Evolutionary conservation across 345 rosid genomes (phyloP).

Genomic region (Garcia nutans): DNA sequence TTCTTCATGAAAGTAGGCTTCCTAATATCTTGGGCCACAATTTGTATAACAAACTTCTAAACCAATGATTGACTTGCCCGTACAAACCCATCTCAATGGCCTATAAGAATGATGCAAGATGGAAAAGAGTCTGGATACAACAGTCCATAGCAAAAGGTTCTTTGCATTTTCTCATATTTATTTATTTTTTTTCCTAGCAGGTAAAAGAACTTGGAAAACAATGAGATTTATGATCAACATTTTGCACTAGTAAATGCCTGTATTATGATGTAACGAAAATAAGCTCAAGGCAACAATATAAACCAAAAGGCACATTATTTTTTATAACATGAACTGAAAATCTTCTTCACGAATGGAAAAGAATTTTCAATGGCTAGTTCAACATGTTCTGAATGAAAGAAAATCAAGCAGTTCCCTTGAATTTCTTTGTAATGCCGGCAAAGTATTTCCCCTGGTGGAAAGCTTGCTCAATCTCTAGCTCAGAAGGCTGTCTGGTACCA

Average conservation of each 20-base stretch:
- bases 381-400: background rate
- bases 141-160: too few species aligned
- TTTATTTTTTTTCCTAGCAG: background rate
- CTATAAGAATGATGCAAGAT: too few species aligned
- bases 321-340: background rate
- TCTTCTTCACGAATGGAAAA: background rate
- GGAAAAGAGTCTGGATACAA: too few species aligned
- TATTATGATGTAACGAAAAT: conserved; percentile 8
- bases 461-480: conserved; percentile 80
- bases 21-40: too few species aligned
- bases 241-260: background rate
- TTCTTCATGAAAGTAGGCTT: too few species aligned
- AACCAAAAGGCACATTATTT: conserved; percentile 4
- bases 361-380: background rate
- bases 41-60: too few species aligned
- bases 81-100: too few species aligned
- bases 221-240: background rate
- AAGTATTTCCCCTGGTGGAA: conserved; percentile 97
- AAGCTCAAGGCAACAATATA: conserved; percentile 4
- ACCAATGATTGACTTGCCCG: too few species aligned
- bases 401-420: conserved; percentile 57
- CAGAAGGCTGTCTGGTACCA: conserved; percentile 81
- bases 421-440: conserved; percentile 82
- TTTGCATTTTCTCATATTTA: background rate
- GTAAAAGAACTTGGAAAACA: background rate